These are phyloP conservation scores for Golubevia pallescens DNA, from an alignment of 1,284 basidiomycete species.

Conservation along the genomic window DNA sequence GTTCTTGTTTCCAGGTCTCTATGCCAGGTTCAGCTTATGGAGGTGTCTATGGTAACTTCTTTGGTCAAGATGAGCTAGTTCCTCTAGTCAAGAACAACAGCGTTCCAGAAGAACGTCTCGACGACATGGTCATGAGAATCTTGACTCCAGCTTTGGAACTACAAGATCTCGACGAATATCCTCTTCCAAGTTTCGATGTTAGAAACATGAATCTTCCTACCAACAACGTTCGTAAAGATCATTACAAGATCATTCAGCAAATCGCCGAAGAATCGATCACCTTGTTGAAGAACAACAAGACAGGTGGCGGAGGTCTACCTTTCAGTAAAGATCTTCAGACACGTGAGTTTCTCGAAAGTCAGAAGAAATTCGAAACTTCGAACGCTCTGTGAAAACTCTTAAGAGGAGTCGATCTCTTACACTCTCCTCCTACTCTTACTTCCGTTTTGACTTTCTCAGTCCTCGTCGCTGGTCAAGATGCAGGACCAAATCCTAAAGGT, in stretches of 20 bases:
- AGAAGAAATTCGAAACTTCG: not conserved
- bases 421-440: no score
- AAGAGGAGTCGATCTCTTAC: no score
- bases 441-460: conserved; percentile 12
- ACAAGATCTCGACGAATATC: conserved; percentile 19
- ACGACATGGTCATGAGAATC: conserved; percentile 31
- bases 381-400: no score
- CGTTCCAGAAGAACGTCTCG: conserved; percentile 36
- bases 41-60: conserved; percentile 30
- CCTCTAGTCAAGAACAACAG: conserved; percentile 44
- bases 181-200: conserved; percentile 26
- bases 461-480: conserved; percentile 24
- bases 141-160: conserved; percentile 23
- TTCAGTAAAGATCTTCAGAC: not conserved
- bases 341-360: not conserved
- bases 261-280: conserved; percentile 1
- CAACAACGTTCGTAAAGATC: not conserved
- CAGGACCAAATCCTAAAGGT: conserved; percentile 20
- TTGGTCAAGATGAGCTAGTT: conserved; percentile 33
- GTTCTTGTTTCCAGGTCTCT: no score
- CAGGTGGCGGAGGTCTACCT: not conserved
- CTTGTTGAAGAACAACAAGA: not conserved
- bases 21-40: conserved; percentile 9
- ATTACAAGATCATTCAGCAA: not conserved
- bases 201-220: conserved; percentile 14